phyloP scores from a whole-genome alignment of 768 basidiomycete genomes.

The Amanita muscaria region DNA sequence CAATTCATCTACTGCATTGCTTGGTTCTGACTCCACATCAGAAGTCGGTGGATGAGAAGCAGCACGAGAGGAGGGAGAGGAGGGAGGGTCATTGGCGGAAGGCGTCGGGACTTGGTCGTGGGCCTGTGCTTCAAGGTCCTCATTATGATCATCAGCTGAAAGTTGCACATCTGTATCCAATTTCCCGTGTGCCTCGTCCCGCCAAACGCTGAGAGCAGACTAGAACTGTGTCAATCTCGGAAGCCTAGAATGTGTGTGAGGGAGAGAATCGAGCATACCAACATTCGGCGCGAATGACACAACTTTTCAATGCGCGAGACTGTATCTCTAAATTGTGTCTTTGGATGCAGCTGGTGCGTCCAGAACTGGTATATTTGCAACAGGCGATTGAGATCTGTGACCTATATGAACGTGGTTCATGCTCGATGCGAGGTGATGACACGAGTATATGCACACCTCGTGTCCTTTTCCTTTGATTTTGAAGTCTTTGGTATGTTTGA shows the following conservation, averaged over 20 bases:
- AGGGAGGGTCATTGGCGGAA: constrained; percentile 20
- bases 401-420: constrained; percentile 31
- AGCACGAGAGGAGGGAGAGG: constrained; percentile 25
- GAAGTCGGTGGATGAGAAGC: constrained; percentile 33
- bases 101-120: constrained; percentile 9
- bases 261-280: constrained; percentile 41
- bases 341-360: constrained; percentile 90
- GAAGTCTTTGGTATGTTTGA: constrained; percentile 70
- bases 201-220: constrained; percentile 71
- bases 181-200: constrained; percentile 49
- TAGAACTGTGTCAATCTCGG: too few species aligned
- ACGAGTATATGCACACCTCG: constrained; percentile 51
- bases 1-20: constrained; percentile 19
- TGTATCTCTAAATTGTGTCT: constrained; percentile 80
- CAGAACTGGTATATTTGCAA: constrained; percentile 88
- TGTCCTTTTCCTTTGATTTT: constrained; percentile 83
- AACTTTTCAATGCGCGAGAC: constrained; percentile 80
- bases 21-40: constrained; percentile 23
- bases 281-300: constrained; percentile 79
- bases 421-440: not conserved
- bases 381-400: constrained; percentile 70
- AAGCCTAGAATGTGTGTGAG: too few species aligned
- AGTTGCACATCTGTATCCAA: constrained; percentile 13
- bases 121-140: constrained; percentile 11
- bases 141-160: constrained; percentile 15